Base-by-base conservation (phyloP, 768 basidiomycete genomes). In the Galerina marginata region DNA sequence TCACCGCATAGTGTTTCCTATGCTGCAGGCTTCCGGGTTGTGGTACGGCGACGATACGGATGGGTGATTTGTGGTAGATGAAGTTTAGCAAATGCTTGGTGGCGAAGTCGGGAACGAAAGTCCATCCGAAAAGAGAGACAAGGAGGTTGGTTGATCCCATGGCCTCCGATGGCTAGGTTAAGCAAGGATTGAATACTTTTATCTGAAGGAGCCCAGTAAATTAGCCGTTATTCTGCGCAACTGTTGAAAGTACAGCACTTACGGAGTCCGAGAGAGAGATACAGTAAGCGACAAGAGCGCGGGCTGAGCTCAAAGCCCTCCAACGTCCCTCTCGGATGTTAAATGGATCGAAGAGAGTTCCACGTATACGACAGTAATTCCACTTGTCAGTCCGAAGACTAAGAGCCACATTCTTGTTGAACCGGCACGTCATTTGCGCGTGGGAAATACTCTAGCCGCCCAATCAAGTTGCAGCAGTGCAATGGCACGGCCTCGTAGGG, bases 51-150 rank as follows among this genome's bases (percentile, higher is more conserved):
- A 75, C 65, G 44, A 73, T 67, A 60, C 75, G 69, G 53, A 72
- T 64, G 15, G 66, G 74, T 38, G 70, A 67, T 29, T 59, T 62
- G 5, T 67, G 72, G 69, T 88, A 82, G 42, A 84, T 65, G 56
- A 82, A 48, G 33, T 77, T 70, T 23, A 93, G 79, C 23, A 82
- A 70, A 39, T 82, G 78, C 38, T 77, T 75, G 2, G 89, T 86
- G 1, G 78, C 81, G 40, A 87, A 75, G 71, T 89, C 83, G 9
- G 91, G 91, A 44, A 92, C 73, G 58, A 86, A 78, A 5, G 83
- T 75, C 91, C 91, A 93, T 57, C 88, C 89, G 15, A 79, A 72
- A 15, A 90, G 71, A 55, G 72, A 71, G 52, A 72, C 54, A 12
- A 72, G 57, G 40, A 70, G 60, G 58, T 62, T 67, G 7, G 59